Conservation (phyloP, 164 flowering plant genomes). For the Magnolia changhungtana region DNA sequence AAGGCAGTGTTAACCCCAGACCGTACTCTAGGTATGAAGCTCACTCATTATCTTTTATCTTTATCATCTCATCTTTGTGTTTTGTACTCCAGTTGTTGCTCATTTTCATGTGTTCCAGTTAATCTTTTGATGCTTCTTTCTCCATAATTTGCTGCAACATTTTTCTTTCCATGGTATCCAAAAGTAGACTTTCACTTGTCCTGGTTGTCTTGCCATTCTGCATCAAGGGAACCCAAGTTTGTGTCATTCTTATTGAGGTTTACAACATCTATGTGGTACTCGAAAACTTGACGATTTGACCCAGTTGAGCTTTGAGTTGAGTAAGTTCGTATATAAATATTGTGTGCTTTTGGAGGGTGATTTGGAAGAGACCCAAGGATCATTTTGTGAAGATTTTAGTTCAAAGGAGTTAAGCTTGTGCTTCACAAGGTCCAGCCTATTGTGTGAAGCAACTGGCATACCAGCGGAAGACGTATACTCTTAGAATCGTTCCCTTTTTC, state of each 20-base stretch:
- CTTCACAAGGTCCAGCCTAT: too few species aligned
- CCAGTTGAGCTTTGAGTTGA: too few species aligned
- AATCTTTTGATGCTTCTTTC: not conserved
- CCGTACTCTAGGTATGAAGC: conserved; percentile 49
- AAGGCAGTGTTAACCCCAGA: conserved; percentile 44
- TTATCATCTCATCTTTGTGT: not conserved
- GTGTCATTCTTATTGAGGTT: not conserved
- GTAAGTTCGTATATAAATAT: too few species aligned
- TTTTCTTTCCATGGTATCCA: not conserved
- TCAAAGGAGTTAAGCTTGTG: too few species aligned
- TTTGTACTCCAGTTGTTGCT: not conserved
- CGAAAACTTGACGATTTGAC: too few species aligned
- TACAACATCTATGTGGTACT: not conserved
- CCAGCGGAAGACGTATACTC: too few species aligned
- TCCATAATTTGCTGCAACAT: not conserved
- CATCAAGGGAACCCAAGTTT: not conserved
- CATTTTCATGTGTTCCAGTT: not conserved
- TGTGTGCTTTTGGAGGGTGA: too few species aligned
- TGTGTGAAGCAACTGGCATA: too few species aligned
- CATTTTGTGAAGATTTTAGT: not conserved
- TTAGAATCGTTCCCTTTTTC: too few species aligned
- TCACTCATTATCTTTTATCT: not conserved
- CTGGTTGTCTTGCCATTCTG: not conserved
- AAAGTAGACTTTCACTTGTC: not conserved
- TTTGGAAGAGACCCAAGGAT: not conserved